Evolutionary conservation across 192 early-diverging fungal species (phyloP), one percentile per base, ranked within the genome.

Genomic region (Mortierella hygrophila): DNA sequence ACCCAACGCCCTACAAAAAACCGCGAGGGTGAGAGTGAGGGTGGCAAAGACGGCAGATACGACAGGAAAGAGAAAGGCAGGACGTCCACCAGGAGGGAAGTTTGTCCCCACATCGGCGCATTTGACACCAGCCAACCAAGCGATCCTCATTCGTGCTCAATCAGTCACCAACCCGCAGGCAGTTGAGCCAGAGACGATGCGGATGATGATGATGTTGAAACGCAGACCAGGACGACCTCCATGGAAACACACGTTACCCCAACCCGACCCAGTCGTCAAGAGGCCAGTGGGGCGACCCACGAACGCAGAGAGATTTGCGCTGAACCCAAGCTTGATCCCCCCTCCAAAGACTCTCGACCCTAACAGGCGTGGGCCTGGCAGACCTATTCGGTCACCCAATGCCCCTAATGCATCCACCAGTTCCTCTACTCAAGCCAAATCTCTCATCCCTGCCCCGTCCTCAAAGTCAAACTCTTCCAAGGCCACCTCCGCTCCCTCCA

Each of bases 261-360:
- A 63, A 10, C 68, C n/a, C 21, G 55, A 74, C 37, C 60, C 47
- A 68, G 38, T 74, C 4, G 18, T 72, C 44, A 80, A 80, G 72
- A 71, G 79, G 8, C 20, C 57, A 37, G 79, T 74, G 29, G 81
- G 75, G 44, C 37, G 81, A 13, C 81, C 81, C 13, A 26, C 75
- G 3, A 82, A 70, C 41, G 29, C 80, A 15, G 26, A 23, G 68
- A 75, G 63, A 52, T 57, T 41, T 32, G 68, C 63, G 6, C 16
- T 41, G 40, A 55, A 82, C 37, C 57, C 81, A n/a, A 68, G 65
- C 68, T n/a, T 57, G 46, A 26, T 72, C 63, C 49, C 68, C 10
- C 29, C 42, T 42, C 37, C 41, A 76, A 73, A 77, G 29, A 3
- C n/a, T 10, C 69, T 46, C 1, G 57, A 76, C 10, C 23, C 26